Evolutionary conservation across 345 rosid genomes (phyloP), one percentile per base, ranked within the genome.

Genomic region (Xanthoceras sorbifolium): DNA sequence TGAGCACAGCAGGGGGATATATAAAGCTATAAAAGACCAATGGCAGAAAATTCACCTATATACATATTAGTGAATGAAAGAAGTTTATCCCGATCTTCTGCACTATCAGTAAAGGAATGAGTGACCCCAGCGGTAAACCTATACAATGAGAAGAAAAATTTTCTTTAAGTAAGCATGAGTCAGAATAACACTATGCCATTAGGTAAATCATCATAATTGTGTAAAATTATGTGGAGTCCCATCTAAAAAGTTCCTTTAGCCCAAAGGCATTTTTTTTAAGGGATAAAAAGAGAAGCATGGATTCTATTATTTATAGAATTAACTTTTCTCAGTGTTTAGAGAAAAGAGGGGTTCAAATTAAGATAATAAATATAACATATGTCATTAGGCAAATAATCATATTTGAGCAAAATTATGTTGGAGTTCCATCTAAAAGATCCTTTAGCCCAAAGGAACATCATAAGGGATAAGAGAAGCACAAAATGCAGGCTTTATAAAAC

Each of bases 31-130:
- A 0, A 48, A 74, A 74, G 40, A n/a, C 32, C 23, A 50, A 74
- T 12, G 36, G 48, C 23, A 32, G 50, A 74, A 77, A 48, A 52
- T 44, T 85, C 81, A 96, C 98, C 98, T 87, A 91, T 84, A 78
- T 87, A 96, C 87, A 92, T 81, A 67, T 91, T 90, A 34, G 46
- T 78, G 69, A 93, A 91, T 74, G 92, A 82, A 76, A 96, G 94
- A 85, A 96, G 91, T 85, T 87, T 90, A 75, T 91, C 87, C 3
- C 91, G 83, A 64, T 93, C 97, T 79, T 82, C 87, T 17, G 94
- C 89, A 75, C 85, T 90, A 59, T 89, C 98, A 4, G 99, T 93
- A 82, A 96, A 93, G 22, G 99, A 96, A 92, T 93, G 99, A 64
- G 95, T 80, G 71, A 93, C 97, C 66, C 95, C 98, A 74, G 85